Conservation (phyloP, 140 eudicot species). For the Cichorium intybus region DNA sequence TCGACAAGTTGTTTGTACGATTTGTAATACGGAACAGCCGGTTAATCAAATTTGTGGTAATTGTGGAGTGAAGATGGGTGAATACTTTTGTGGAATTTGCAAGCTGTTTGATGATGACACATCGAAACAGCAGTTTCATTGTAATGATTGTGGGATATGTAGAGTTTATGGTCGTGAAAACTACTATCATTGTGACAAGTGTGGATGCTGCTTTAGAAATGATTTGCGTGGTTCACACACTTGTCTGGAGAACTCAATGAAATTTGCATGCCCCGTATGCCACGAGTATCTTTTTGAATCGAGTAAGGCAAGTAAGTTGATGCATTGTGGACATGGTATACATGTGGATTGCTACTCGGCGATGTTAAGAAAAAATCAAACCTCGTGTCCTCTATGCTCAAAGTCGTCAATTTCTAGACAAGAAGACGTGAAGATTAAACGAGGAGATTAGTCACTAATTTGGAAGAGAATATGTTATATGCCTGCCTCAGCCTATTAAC, state of each 20-base stretch:
- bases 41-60: slow-evolving; percentile 15
- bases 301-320: background rate
- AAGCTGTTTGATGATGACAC: slow-evolving; percentile 14
- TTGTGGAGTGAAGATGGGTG: slow-evolving; percentile 15
- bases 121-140: slow-evolving; percentile 15
- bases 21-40: slow-evolving; percentile 6
- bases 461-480: too few relatives aligned
- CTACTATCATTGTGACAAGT: background rate
- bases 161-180: slow-evolving; percentile 14
- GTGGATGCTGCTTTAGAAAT: background rate
- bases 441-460: too few relatives aligned
- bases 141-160: slow-evolving; percentile 14
- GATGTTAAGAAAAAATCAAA: background rate
- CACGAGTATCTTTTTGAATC: slow-evolving; percentile 14
- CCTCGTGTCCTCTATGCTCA: background rate
- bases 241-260: slow-evolving; percentile 29
- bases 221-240: slow-evolving; percentile 30
- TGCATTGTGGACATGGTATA: slow-evolving; percentile 10
- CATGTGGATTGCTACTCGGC: background rate
- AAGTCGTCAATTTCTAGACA: too few relatives aligned
- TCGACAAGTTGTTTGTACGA: slow-evolving; percentile 4
- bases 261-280: background rate
- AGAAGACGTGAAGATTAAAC: too few relatives aligned
- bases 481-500: too few relatives aligned
- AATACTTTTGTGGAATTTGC: slow-evolving; percentile 11